These are phyloP conservation scores for Aristolochia fimbriata DNA, from an alignment of 164 flowering plant genomes.

Conservation along the genomic window DNA sequence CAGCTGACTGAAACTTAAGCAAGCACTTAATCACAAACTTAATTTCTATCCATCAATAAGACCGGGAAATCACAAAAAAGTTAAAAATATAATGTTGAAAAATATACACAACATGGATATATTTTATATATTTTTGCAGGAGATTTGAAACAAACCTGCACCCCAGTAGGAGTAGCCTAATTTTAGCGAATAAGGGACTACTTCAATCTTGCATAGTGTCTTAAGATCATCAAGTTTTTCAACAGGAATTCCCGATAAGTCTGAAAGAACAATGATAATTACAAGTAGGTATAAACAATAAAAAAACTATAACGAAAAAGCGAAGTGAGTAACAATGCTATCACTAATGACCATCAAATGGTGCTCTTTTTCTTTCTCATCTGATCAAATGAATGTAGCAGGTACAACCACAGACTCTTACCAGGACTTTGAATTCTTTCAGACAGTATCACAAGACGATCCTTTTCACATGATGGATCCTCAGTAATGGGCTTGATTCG, in stretches of 20 bases:
- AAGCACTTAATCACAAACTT: no score
- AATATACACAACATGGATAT: neutral
- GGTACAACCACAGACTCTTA: slow-evolving; percentile 14
- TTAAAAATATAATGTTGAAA: no score
- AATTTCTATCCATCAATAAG: no score
- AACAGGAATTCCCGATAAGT: slow-evolving; percentile 70
- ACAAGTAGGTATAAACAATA: neutral
- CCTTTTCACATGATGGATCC: slow-evolving; percentile 71
- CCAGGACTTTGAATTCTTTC: slow-evolving; percentile 63
- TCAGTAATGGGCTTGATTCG: slow-evolving; percentile 78
- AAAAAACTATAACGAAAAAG: neutral
- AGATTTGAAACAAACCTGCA: slow-evolving; percentile 45
- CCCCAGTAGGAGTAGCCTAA: slow-evolving; percentile 97
- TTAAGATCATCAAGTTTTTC: slow-evolving; percentile 51
- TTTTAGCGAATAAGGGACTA: slow-evolving; percentile 68
- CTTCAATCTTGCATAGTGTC: slow-evolving; percentile 57
- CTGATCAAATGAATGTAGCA: no score
- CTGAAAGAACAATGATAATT: slow-evolving; percentile 29
- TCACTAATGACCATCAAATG: neutral
- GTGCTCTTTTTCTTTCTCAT: no score
- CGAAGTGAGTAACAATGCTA: neutral
- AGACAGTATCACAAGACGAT: slow-evolving; percentile 66
- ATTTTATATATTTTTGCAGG: neutral
- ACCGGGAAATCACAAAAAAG: neutral
- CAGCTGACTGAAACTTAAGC: no score